phyloP scores from a whole-genome alignment of 192 early-diverging fungal genomes.

The Geranomyces michiganensis region DNA sequence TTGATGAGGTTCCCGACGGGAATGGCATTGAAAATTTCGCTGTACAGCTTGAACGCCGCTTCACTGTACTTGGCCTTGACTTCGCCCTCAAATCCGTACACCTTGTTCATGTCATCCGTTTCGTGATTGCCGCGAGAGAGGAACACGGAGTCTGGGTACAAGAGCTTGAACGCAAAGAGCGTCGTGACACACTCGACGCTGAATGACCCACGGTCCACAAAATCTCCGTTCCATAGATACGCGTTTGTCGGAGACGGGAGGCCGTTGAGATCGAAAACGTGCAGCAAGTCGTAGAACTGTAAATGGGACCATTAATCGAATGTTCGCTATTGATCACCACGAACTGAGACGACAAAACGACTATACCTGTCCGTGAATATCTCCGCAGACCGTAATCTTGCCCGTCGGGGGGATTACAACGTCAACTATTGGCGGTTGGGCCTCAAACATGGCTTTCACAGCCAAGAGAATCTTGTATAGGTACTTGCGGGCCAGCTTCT shows the following conservation, averaged over 20 bases:
- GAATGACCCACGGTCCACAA: slow-evolving; percentile 98
- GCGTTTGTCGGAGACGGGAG: slow-evolving; percentile 74
- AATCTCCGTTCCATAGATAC: slow-evolving; percentile 94
- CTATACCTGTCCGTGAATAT: slow-evolving; percentile 77
- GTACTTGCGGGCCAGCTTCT: slow-evolving; percentile 90
- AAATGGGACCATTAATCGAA: no score
- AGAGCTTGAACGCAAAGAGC: slow-evolving; percentile 85
- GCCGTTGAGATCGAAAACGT: slow-evolving; percentile 95
- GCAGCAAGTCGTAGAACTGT: slow-evolving; percentile 96
- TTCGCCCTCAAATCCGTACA: slow-evolving; percentile 98
- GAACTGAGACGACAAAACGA: no score
- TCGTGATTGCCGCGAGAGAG: slow-evolving; percentile 98
- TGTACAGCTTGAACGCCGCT: slow-evolving; percentile 90
- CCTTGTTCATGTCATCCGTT: slow-evolving; percentile 97
- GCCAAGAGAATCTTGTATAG: slow-evolving; percentile 82
- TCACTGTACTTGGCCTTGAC: slow-evolving; percentile 92
- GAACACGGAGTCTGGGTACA: slow-evolving; percentile 84
- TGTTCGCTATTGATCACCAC: no score
- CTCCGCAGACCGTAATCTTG: slow-evolving; percentile 93
- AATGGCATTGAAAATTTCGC: slow-evolving; percentile 92
- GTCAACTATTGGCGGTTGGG: slow-evolving; percentile 82
- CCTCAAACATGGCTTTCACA: slow-evolving; percentile 73
- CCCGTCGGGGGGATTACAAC: slow-evolving; percentile 72
- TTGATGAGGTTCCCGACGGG: slow-evolving; percentile 91
- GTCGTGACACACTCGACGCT: slow-evolving; percentile 94